Conservation (phyloP, 352 stramenopile species). For the Peronospora farinosa region DNA sequence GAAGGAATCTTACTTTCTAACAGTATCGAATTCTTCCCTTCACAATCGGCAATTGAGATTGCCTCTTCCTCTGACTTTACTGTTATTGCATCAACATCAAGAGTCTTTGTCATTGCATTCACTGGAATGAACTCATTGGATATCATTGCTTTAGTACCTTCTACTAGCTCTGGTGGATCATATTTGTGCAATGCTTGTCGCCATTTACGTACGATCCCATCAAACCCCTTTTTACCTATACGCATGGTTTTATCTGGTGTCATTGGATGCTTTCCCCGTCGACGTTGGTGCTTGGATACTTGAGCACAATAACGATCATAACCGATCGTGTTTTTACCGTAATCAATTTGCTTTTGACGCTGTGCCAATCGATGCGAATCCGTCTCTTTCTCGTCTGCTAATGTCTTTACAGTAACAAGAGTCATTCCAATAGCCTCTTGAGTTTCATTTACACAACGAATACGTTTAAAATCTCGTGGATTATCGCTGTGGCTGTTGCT, state of each 20-base stretch:
- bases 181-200: conserved; percentile 75
- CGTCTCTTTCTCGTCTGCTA: conserved; percentile 60
- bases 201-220: conserved; percentile 72
- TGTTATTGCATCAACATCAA: not conserved
- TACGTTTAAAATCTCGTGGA: conserved; percentile 15
- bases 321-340: conserved; percentile 89
- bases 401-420: conserved; percentile 33
- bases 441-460: conserved; percentile 7
- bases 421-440: not conserved
- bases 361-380: conserved; percentile 78
- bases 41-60: not conserved
- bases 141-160: conserved; percentile 7
- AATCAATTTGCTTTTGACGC: conserved; percentile 91
- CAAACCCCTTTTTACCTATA: conserved; percentile 80
- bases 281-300: conserved; percentile 52
- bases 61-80: not conserved
- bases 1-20: not conserved
- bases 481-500: conserved; percentile 1
- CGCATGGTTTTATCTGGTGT: conserved; percentile 74
- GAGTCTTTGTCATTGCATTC: not conserved
- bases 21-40: not conserved
- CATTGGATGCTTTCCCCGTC: conserved; percentile 46
- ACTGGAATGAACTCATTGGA: not conserved
- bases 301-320: conserved; percentile 78
- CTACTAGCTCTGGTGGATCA: conserved; percentile 61